Percentiles rank a stretch among this genome's conserved stretches.
Conservation (phyloP, 177 flowering plant genomes). For the Vitis hybrid region DNA sequence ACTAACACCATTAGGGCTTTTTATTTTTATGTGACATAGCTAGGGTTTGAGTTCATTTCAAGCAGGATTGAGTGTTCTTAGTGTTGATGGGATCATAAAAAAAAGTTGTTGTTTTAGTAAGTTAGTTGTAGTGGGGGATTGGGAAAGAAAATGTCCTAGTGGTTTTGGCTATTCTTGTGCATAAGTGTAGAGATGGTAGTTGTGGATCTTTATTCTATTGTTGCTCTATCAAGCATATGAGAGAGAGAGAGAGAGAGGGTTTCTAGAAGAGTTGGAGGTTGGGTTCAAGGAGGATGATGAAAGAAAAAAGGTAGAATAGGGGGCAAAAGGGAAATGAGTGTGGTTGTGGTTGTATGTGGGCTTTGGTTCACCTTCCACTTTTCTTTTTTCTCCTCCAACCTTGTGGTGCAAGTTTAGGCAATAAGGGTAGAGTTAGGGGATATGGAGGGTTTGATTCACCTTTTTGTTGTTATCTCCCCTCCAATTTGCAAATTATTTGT, state of each 20-base stretch:
- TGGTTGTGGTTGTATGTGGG: constrained; percentile 61
- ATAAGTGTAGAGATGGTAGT: constrained; percentile 23
- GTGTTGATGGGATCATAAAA: constrained; percentile 1
- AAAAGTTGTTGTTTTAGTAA: constrained; percentile 5
- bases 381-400: constrained; percentile 26
- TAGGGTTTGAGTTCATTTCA: not conserved
- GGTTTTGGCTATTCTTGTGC: constrained; percentile 25
- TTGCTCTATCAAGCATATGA: constrained; percentile 17
- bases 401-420: constrained; percentile 57
- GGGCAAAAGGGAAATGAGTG: constrained; percentile 29
- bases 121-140: constrained; percentile 24
- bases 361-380: constrained; percentile 73
- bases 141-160: constrained; percentile 14
- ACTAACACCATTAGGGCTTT: constrained; percentile 17
- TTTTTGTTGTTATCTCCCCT: constrained; percentile 38
- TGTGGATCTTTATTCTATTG: constrained; percentile 36
- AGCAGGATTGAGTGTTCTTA: too few relatives aligned
- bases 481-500: constrained; percentile 34
- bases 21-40: not conserved
- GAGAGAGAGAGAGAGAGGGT: constrained; percentile 21
- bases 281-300: constrained; percentile 21
- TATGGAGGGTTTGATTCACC: constrained; percentile 26
- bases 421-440: constrained; percentile 22
- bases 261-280: constrained; percentile 52
- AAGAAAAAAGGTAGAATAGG: constrained; percentile 17